Evolutionary conservation across 2,329 filamentous ascomycete species (phyloP), one percentile per base, ranked within the genome.

Genomic region (Mariannaea sp.): DNA sequence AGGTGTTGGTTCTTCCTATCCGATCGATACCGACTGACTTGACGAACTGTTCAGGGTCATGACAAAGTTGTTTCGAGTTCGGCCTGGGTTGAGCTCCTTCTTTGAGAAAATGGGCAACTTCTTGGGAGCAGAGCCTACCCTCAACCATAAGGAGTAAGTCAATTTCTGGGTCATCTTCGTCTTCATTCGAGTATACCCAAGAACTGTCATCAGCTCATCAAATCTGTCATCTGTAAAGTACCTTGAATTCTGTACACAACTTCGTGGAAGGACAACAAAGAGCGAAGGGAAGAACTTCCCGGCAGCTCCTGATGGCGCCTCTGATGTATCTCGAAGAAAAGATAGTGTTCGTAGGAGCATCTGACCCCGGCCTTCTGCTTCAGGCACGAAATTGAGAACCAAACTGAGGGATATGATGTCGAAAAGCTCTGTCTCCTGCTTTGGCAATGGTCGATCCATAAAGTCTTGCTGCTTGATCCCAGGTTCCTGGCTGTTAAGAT

Each of bases 351-450:
- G 83, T 46, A 82, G 78, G 47, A 99, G 81, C 94, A 99, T 99
- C 53, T 89, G 83, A 2, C 94, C 94, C 63, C 92, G 82, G 4
- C 80, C 82, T 26, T 75, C 74, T 3, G 91, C 81, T 61, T 92
- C 86, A 0, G 93, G 90, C 3, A 97, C 92, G 68, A 92, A 99
- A 71, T 99, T 99, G 58, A 99, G 79, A 5, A 99, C 94, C 47
- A 99, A 77, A 7, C 92, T 96, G 19, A 99, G 78, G 43, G 92
- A 96, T 65, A 99, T 87, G 45, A 97, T 83, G 69, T 99, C 90
- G 69, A 97, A 97, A 17, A 77, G 77, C 33, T 92, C 85, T 1
- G 75, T 71, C 5, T 81, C 76, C 17, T 79, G 70, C 5, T 68
- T 69, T 0, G 93, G 93, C 3, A 93, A 71, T 0, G 92, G 89